A percentile compares a stretch with the other conserved stretches of the same genome.
phyloP scores from a whole-genome alignment of 306 rosid genomes.

The Phaseolus lunatus region DNA sequence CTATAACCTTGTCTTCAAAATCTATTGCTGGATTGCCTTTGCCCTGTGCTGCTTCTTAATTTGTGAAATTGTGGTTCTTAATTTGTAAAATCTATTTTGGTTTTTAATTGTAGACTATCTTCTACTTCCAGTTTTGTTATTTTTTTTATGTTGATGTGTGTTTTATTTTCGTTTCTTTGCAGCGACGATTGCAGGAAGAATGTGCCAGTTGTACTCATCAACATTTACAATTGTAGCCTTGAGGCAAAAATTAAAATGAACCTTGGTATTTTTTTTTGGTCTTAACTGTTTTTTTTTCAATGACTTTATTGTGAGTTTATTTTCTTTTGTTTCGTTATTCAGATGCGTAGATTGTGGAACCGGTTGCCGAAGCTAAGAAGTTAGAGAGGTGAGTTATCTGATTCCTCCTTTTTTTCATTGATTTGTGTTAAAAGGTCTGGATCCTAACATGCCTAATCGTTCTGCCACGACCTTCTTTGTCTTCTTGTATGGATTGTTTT shows the following conservation, averaged over 20 bases:
- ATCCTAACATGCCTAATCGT: constrained; percentile 82
- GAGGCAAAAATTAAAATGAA: constrained; percentile 86
- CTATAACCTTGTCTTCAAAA: no score
- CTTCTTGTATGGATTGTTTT: constrained; percentile 54
- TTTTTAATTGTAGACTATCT: no score
- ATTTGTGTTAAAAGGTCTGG: neutral
- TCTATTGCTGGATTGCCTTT: no score
- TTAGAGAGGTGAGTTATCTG: constrained; percentile 56
- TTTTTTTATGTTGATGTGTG: neutral
- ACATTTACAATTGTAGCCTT: constrained; percentile 82
- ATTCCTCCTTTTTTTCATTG: neutral
- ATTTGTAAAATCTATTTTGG: no score
- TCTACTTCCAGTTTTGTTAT: neutral
- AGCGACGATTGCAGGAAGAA: constrained; percentile 80
- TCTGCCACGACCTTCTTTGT: constrained; percentile 84
- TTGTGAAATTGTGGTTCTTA: no score
- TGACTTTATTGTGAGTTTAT: neutral
- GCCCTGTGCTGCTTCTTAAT: no score
- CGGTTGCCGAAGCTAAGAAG: constrained; percentile 55
- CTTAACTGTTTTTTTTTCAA: neutral
- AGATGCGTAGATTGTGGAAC: constrained; percentile 84
- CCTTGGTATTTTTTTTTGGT: constrained; percentile 50
- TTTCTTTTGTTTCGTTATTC: neutral
- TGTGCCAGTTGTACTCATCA: constrained; percentile 80
- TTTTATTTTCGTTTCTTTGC: neutral